These are phyloP conservation scores for Piper longum DNA, from an alignment of 164 flowering plant species.

Conservation along the genomic window DNA sequence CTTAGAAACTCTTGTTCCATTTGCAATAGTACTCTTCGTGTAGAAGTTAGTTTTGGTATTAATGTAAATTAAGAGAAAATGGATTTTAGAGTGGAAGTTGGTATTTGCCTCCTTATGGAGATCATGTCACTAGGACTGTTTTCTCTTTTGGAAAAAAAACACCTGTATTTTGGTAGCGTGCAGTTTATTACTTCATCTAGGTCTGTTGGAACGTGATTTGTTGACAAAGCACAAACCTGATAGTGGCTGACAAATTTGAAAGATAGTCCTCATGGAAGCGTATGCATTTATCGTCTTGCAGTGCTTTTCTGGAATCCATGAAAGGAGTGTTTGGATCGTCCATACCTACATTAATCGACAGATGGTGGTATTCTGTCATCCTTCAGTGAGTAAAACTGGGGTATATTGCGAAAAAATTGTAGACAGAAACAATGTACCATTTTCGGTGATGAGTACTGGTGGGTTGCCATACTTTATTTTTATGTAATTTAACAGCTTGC, in stretches of 20 bases:
- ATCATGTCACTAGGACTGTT: too few relatives aligned
- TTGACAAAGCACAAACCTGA: constrained; percentile 25
- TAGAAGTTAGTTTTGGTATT: too few relatives aligned
- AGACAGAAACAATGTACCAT: constrained; percentile 29
- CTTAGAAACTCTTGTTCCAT: neutral
- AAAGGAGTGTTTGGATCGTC: constrained; percentile 56
- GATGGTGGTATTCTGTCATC: too few relatives aligned
- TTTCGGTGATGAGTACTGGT: constrained; percentile 72
- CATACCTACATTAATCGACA: constrained; percentile 41
- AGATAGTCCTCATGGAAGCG: constrained; percentile 66
- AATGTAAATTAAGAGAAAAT: too few relatives aligned
- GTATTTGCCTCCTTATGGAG: too few relatives aligned
- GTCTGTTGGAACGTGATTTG: too few relatives aligned
- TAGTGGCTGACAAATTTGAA: constrained; percentile 71
- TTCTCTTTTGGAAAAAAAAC: too few relatives aligned
- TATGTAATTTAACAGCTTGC: constrained; percentile 39
- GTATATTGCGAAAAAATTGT: neutral
- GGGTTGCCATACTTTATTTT: constrained; percentile 66
- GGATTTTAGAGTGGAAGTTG: too few relatives aligned
- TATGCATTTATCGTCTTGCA: constrained; percentile 71
- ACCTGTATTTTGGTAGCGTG: too few relatives aligned
- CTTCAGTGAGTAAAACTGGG: neutral
- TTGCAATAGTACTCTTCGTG: too few relatives aligned
- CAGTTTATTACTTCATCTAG: too few relatives aligned
- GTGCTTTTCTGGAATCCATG: constrained; percentile 25